phyloP scores from a whole-genome alignment of 2,329 filamentous ascomycete species.

The Cadophora luteo-olivacea region DNA sequence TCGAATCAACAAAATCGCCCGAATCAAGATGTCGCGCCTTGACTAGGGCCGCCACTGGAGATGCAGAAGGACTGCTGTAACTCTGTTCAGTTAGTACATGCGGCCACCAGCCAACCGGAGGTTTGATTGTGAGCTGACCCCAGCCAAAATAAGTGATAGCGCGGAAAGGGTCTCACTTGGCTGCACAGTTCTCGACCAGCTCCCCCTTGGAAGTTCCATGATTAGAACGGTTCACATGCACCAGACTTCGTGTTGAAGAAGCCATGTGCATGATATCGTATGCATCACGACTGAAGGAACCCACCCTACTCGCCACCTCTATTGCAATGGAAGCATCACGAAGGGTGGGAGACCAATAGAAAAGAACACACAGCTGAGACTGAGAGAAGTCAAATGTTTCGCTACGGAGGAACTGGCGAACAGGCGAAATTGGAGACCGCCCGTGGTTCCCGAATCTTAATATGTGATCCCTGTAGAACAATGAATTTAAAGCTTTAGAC shows the following conservation, averaged over 20 bases:
- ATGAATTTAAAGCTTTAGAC: conserved; percentile 16
- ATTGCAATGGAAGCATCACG: neutral
- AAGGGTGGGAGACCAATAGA: neutral
- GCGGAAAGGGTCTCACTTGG: conserved; percentile 21
- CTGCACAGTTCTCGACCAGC: conserved; percentile 18
- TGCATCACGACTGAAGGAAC: conserved; percentile 2
- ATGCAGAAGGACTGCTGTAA: conserved; percentile 24
- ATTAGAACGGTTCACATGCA: conserved; percentile 27
- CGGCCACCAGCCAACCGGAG: conserved; percentile 30
- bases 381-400: neutral
- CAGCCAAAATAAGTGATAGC: conserved; percentile 22
- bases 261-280: conserved; percentile 21
- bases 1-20: conserved; percentile 30
- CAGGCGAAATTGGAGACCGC: conserved; percentile 18
- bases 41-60: conserved; percentile 22
- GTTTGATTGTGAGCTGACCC: conserved; percentile 14
- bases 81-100: conserved; percentile 16
- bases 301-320: conserved; percentile 21
- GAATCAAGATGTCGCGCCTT: conserved; percentile 27
- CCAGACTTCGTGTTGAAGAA: conserved; percentile 24
- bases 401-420: neutral
- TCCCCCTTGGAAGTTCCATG: conserved; percentile 19
- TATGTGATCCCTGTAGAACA: neutral
- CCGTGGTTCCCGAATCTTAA: conserved; percentile 15
- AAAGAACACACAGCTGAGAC: conserved; percentile 1